Evolutionary conservation across 352 stramenopile species (phyloP), one percentile per base, ranked within the genome.

Genomic region (Pythium utonaiense): DNA sequence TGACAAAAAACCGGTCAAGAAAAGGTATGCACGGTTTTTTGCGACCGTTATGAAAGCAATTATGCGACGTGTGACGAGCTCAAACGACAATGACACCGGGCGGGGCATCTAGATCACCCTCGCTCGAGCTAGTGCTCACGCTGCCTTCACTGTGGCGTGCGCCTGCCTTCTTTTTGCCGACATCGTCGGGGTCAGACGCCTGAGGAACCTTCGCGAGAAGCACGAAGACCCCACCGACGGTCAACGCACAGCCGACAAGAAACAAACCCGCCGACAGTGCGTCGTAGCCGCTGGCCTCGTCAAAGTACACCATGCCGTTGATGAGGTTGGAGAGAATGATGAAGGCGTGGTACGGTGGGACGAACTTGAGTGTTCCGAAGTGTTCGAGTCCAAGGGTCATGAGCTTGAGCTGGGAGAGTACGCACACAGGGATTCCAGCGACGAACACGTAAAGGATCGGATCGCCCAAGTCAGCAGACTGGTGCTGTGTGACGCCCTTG

Each of bases 361-460:
- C 66, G 58, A 75, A 77, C 62, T 79, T 79, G 65, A 79, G 66
- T 27, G 71, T 74, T 14, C 71, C 71, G 34, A 79, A 79, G 60
- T 67, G 44, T 31, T 70, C 24, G 16, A 79, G 47, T 2, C 71
- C 71, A 6, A 69, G 48, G 17, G 51, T 73, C 68, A 79, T 70
- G 42, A 77, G 57, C 22, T 67, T 67, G 50, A 79, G 68, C 41
- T 79, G 71, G 21, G 55, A 67, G 16, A 69, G 36, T 44, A 77
- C 65, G 34, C 62, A 69, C 13, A 74, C 21, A 12, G 66, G 55
- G 58, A 75, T 69, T 8, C 58, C 62, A 6, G 59, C 22, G 1
- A 73, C 55, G 9, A 77, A 71, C 2, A 73, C 13, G 24, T 71
- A 74, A 0, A 67, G 31, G 0, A 69, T 34, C 3, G 69, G 66